A percentile compares a stretch with the other conserved stretches of the same genome.
phyloP scores from a whole-genome alignment of 2,329 filamentous ascomycete genomes.

The Diaporthe vexans region DNA sequence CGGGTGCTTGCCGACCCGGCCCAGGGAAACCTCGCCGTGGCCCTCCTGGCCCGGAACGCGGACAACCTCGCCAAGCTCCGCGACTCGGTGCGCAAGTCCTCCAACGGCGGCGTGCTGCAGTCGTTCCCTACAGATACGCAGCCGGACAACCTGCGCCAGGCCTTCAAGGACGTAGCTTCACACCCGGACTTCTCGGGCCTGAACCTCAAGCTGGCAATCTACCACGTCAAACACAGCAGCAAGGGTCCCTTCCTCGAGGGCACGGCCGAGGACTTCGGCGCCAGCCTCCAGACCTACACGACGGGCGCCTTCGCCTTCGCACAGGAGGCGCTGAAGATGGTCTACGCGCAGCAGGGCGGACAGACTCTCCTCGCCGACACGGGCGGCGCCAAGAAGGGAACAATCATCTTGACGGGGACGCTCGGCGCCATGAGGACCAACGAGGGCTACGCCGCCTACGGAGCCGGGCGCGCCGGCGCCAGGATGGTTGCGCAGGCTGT shows the following conservation, averaged over 20 bases:
- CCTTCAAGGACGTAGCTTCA: slow-evolving; percentile 63
- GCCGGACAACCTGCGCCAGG: slow-evolving; percentile 59
- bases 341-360: slow-evolving; percentile 66
- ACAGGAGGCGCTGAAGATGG: slow-evolving; percentile 64
- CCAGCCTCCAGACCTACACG: slow-evolving; percentile 64
- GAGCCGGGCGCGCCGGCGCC: slow-evolving; percentile 64
- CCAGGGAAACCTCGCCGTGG: slow-evolving; percentile 68
- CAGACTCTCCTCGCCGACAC: slow-evolving; percentile 57
- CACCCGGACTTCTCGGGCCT: slow-evolving; percentile 63
- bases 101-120: slow-evolving; percentile 61
- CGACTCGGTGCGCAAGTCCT: slow-evolving; percentile 56
- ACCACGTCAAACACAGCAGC: slow-evolving; percentile 67
- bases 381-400: slow-evolving; percentile 66
- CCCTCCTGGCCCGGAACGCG: slow-evolving; percentile 64
- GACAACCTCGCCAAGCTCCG: slow-evolving; percentile 60
- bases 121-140: slow-evolving; percentile 66
- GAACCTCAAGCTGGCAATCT: slow-evolving; percentile 67
- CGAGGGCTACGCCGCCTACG: slow-evolving; percentile 67
- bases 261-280: slow-evolving; percentile 63
- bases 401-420: slow-evolving; percentile 70
- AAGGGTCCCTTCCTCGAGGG: slow-evolving; percentile 69
- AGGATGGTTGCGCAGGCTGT: slow-evolving; percentile 69
- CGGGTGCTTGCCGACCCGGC: slow-evolving; percentile 63
- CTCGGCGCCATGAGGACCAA: slow-evolving; percentile 67
- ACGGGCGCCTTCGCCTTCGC: slow-evolving; percentile 69